These are phyloP conservation scores for Waltiozyma sp. DNA, from an alignment of 1,139 yeast species.

Conservation along the genomic window DNA sequence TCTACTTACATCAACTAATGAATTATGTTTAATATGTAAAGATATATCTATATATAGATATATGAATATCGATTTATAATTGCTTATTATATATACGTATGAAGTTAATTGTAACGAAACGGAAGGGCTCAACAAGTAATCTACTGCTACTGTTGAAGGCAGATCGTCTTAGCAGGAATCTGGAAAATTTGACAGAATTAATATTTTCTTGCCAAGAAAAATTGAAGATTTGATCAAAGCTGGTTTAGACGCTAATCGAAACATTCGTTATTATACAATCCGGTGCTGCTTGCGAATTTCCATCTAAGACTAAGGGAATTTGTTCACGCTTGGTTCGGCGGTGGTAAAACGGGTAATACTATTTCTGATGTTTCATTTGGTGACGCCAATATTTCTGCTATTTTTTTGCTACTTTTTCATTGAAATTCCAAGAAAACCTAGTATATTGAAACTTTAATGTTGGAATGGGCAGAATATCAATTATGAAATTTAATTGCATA, in stretches of 20 bases:
- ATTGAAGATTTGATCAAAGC: conserved; percentile 36
- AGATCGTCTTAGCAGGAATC: too few relatives aligned
- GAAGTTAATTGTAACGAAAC: too few relatives aligned
- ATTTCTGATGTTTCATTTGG: conserved; percentile 53
- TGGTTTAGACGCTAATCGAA: conserved; percentile 36
- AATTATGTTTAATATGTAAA: too few relatives aligned
- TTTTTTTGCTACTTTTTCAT: conserved; percentile 51
- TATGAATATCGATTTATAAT: too few relatives aligned
- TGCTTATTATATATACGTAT: too few relatives aligned
- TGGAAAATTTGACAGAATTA: conserved; percentile 26
- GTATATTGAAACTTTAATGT: conserved; percentile 35
- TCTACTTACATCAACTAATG: too few relatives aligned
- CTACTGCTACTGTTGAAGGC: too few relatives aligned
- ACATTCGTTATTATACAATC: conserved; percentile 45
- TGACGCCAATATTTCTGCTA: conserved; percentile 54
- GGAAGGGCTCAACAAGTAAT: too few relatives aligned
- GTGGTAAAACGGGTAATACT: conserved; percentile 38
- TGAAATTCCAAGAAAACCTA: conserved; percentile 34
- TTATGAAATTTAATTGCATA: too few relatives aligned
- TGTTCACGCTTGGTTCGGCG: conserved; percentile 42
- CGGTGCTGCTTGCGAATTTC: conserved; percentile 53
- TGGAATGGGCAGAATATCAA: conserved; percentile 40
- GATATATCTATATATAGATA: too few relatives aligned
- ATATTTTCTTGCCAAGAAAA: conserved; percentile 33
- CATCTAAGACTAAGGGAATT: conserved; percentile 38